Percentiles rank a stretch among this genome's conserved stretches.
These are phyloP conservation scores for Malus sylvestris DNA, from an alignment of 306 rosid genomes.

Conservation along the genomic window DNA sequence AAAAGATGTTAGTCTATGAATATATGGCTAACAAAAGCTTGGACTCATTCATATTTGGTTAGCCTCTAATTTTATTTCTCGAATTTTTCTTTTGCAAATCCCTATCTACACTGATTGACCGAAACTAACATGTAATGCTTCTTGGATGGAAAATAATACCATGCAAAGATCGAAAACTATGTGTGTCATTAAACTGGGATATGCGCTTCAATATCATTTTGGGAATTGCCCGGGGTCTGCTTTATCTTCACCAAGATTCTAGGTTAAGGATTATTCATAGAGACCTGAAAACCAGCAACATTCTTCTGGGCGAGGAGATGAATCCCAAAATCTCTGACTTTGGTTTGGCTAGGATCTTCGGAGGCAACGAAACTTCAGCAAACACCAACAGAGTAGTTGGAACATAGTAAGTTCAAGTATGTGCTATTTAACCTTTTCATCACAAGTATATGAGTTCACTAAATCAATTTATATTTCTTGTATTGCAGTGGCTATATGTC, in stretches of 20 bases:
- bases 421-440: not conserved
- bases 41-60: slow-evolving; percentile 72
- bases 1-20: slow-evolving; percentile 68
- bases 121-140: slow-evolving; percentile 9
- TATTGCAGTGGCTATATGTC: slow-evolving; percentile 64
- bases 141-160: slow-evolving; percentile 11
- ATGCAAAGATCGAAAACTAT: slow-evolving; percentile 42
- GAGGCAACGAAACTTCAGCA: slow-evolving; percentile 49
- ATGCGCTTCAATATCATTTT: slow-evolving; percentile 59
- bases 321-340: slow-evolving; percentile 77
- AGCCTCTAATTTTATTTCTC: slow-evolving; percentile 9
- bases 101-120: not conserved
- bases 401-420: slow-evolving; percentile 54
- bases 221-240: slow-evolving; percentile 76
- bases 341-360: slow-evolving; percentile 67
- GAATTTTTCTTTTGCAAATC: not conserved
- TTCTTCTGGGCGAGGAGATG: slow-evolving; percentile 64
- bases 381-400: slow-evolving; percentile 74
- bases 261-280: slow-evolving; percentile 69
- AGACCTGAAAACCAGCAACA: slow-evolving; percentile 66
- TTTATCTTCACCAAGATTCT: slow-evolving; percentile 75
- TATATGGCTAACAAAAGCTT: slow-evolving; percentile 75
- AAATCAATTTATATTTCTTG: not conserved
- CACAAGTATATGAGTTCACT: not conserved
- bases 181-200: slow-evolving; percentile 47